Evolutionary conservation across 306 rosid species (phyloP).

Genomic region (Dryas octopetala): DNA sequence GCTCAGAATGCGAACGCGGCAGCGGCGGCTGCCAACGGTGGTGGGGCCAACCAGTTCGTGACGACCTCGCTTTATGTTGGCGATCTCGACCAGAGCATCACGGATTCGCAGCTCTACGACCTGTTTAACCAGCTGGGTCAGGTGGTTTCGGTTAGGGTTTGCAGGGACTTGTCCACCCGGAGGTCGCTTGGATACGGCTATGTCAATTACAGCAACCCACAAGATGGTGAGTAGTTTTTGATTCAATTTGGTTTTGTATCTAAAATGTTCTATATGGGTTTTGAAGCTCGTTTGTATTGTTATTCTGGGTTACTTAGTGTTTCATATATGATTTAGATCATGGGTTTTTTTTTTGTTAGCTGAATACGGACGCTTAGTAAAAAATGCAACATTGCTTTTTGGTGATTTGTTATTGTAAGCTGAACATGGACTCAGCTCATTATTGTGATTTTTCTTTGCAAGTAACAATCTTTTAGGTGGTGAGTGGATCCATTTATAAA

Average conservation of each 20-base stretch:
- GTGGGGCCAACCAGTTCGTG: slow-evolving; percentile 62
- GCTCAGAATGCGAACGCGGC: slow-evolving; percentile 70
- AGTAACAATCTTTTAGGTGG: background rate
- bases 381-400: background rate
- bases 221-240: slow-evolving; percentile 61
- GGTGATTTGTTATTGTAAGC: background rate
- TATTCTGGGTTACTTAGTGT: background rate
- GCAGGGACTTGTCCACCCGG: slow-evolving; percentile 82
- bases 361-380: background rate
- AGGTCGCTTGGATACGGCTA: slow-evolving; percentile 97
- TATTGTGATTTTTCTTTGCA: background rate
- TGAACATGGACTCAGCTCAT: background rate
- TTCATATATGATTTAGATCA: background rate
- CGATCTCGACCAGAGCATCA: slow-evolving; percentile 79
- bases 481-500: background rate
- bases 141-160: slow-evolving; percentile 95
- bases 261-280: background rate
- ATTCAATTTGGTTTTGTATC: background rate
- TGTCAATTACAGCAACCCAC: slow-evolving; percentile 76
- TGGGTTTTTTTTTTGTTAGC: background rate
- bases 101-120: slow-evolving; percentile 94
- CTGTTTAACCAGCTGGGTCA: slow-evolving; percentile 86
- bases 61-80: slow-evolving; percentile 94
- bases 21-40: slow-evolving; percentile 36
- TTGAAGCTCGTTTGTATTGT: background rate